A percentile compares a stretch with the other conserved stretches of the same genome.
Evolutionary conservation across 2,329 filamentous ascomycete species (phyloP).

Genomic region (Venturia asperata): DNA sequence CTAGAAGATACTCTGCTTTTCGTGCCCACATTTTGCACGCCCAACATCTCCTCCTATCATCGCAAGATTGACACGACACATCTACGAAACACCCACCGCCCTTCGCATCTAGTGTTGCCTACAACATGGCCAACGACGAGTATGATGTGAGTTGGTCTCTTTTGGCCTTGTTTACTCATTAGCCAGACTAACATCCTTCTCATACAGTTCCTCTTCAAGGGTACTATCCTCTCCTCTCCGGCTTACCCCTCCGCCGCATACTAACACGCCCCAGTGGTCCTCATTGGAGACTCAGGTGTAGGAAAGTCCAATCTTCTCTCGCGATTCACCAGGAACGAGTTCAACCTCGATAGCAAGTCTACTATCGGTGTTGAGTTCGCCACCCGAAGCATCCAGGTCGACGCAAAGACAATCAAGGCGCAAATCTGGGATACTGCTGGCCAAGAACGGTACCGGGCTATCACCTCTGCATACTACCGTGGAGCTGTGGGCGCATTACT

Average conservation of each 20-base stretch:
- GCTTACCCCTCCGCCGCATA: constrained; percentile 19
- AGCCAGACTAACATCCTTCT: constrained; percentile 27
- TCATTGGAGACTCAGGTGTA: constrained; percentile 98
- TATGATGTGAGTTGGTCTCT: constrained; percentile 74
- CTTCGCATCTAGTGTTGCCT: constrained; percentile 6
- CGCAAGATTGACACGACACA: constrained; percentile 7
- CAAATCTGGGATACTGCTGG: constrained; percentile 99
- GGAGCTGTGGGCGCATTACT: constrained; percentile 94
- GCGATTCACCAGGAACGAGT: constrained; percentile 99
- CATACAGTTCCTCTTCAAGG: constrained; percentile 95
- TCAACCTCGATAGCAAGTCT: constrained; percentile 99
- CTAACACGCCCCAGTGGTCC: constrained; percentile 59
- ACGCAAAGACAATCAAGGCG: constrained; percentile 99
- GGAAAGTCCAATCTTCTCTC: constrained; percentile 99
- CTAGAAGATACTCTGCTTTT: background rate
- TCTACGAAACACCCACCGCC: constrained; percentile 7
- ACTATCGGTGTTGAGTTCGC: constrained; percentile 99
- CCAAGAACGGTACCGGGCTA: constrained; percentile 97
- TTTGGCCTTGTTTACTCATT: constrained; percentile 23
- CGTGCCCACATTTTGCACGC: background rate
- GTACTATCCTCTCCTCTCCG: constrained; percentile 41
- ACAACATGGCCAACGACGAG: constrained; percentile 97
- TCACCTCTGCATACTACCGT: constrained; percentile 98
- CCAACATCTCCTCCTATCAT: background rate
- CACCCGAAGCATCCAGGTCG: constrained; percentile 95